Evolutionary conservation across 2,329 filamentous ascomycete genomes (phyloP), one percentile per base, ranked within the genome.

Genomic region (Zasmidium cellare): DNA sequence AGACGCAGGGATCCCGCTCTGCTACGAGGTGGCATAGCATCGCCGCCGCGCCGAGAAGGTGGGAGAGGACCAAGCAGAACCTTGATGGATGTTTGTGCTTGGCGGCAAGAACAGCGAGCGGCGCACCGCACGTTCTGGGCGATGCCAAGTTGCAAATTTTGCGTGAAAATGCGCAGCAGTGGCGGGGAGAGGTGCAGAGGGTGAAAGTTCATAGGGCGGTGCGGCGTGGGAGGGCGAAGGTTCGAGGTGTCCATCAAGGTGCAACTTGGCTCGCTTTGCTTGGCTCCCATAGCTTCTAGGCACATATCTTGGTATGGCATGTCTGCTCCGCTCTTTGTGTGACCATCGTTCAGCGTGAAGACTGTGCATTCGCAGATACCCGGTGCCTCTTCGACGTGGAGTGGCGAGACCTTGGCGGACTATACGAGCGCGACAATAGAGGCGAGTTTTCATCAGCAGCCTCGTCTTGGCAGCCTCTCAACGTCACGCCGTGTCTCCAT

Each of bases 181-280:
- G 35, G 35, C 35, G 16, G 35, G 16, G 35, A 41, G n/a, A 3
- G 5, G 12, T 14, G n/a, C 5, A 18, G 12, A n/a, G 16, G 6
- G 35, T n/a, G 35, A n/a, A n/a, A 9, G 22, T 5, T 9, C 24
- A 49, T 49, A 18, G 22, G 46, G 46, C 19, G 22, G 46, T 49
- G 46, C 25, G 25, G 22, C 46, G 46, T 49, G 46, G 23, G 46
- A 49, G 23, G 25, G 22, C 46, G 22, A n/a, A n/a, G n/a, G 46
- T 49, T 49, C 23, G 23, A 22, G 46, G 24, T 12, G 38, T n/a
- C 51, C 51, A 53, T 53, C 35, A 53, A 46, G 35, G 51, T 53
- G 19, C 35, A 41, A 31, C 28, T 41, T 41, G 35, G 35, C 35
- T 41, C 3, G 5, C 12, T 41, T 3, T 18, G 35, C 35, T 41